Conservation (phyloP, 1,139 yeast genomes). For the Kazachstania sp. region DNA sequence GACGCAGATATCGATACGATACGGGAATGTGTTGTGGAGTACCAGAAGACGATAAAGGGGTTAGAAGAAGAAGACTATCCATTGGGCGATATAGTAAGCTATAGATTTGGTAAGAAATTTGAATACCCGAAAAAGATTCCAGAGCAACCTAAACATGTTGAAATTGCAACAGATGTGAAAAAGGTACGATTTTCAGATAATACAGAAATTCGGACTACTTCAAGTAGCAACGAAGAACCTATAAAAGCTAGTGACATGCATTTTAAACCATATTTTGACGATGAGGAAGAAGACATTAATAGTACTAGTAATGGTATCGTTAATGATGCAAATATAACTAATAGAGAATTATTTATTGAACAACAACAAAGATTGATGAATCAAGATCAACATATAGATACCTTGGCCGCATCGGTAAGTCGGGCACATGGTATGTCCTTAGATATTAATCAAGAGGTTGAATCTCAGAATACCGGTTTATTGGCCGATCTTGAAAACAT, state of each 20-base stretch:
- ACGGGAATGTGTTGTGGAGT: constrained; percentile 1
- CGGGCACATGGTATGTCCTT: constrained; percentile 23
- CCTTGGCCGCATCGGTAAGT: constrained; percentile 19
- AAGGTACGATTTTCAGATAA: constrained; percentile 26
- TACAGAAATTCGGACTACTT: constrained; percentile 8
- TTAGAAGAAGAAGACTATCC: constrained; percentile 10
- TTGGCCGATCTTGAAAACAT: constrained; percentile 26
- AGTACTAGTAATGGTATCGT: not conserved
- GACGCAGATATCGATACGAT: not conserved
- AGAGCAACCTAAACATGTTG: no score
- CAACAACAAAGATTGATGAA: constrained; percentile 27
- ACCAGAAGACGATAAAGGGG: constrained; percentile 5
- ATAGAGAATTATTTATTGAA: constrained; percentile 24
- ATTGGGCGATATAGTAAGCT: constrained; percentile 11
- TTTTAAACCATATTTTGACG: constrained; percentile 22
- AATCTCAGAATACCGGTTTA: constrained; percentile 23
- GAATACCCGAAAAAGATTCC: not conserved
- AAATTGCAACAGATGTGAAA: constrained; percentile 7
- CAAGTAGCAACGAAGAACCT: not conserved
- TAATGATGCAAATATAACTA: constrained; percentile 12
- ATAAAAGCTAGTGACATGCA: not conserved
- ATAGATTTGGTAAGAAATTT: constrained; percentile 9
- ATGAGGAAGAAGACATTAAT: constrained; percentile 6
- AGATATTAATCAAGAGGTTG: constrained; percentile 26
- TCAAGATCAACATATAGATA: constrained; percentile 26